phyloP scores from a whole-genome alignment of 2,329 filamentous ascomycete species.

The Penicillium sp. region DNA sequence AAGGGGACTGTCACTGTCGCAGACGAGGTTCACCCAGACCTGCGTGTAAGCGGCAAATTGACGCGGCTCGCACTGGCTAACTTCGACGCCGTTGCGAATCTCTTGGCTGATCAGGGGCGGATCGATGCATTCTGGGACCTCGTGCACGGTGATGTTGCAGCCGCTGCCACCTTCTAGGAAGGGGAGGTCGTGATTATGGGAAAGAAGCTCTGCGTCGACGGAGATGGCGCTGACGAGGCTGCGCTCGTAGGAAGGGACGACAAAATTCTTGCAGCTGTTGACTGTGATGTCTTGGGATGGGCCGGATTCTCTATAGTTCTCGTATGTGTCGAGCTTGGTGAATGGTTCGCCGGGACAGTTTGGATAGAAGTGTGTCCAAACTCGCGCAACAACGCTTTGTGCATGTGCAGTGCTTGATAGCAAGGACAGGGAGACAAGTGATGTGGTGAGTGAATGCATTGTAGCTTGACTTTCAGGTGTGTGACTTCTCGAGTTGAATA shows the following conservation, averaged over 20 bases:
- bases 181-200: conserved; percentile 14
- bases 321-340: conserved; percentile 21
- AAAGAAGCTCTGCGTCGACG: conserved; percentile 26
- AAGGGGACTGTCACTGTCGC: conserved; percentile 15
- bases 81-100: conserved; percentile 20
- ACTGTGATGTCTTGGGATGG: conserved; percentile 23
- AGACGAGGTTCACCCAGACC: conserved; percentile 34
- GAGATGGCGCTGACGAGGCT: conserved; percentile 28
- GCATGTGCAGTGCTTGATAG: conserved; percentile 22
- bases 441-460: conserved; percentile 20
- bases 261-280: conserved; percentile 26
- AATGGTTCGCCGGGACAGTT: conserved; percentile 25
- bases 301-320: conserved; percentile 24
- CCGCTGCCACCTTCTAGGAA: conserved; percentile 13
- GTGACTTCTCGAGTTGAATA: neutral
- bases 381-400: conserved; percentile 26
- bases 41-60: conserved; percentile 26
- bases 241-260: conserved; percentile 25
- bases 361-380: conserved; percentile 34
- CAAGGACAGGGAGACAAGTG: conserved; percentile 17
- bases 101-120: conserved; percentile 26
- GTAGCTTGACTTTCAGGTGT: neutral
- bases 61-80: conserved; percentile 26
- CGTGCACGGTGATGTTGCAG: conserved; percentile 35
- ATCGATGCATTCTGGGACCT: conserved; percentile 33